Evolutionary conservation across 179 eudicot genomes (phyloP).

Genomic region (Corrigiola litoralis): DNA sequence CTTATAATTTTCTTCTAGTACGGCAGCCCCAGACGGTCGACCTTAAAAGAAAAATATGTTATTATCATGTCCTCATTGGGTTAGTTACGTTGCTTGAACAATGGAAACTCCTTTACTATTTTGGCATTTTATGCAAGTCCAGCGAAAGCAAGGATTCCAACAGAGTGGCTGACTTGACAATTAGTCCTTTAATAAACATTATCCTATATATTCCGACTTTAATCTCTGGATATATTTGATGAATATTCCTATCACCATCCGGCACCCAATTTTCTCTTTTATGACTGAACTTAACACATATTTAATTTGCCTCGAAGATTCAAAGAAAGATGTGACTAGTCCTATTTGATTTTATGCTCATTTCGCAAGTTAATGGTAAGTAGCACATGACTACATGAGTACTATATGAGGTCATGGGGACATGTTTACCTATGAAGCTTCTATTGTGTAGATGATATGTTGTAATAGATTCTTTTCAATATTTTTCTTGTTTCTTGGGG

Average conservation of each 20-base stretch:
- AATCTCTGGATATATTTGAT: not conserved
- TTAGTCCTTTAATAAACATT: not conserved
- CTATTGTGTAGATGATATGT: too few relatives aligned
- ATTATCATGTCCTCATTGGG: too few relatives aligned
- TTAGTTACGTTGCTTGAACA: too few relatives aligned
- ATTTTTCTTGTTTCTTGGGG: too few relatives aligned
- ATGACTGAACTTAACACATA: not conserved
- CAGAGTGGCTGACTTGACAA: slow-evolving; percentile 2
- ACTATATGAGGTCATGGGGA: too few relatives aligned
- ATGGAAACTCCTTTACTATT: not conserved
- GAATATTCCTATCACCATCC: slow-evolving; percentile 15
- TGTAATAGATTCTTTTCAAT: too few relatives aligned
- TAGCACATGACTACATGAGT: too few relatives aligned
- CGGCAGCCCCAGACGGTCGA: too few relatives aligned
- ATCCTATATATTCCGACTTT: not conserved
- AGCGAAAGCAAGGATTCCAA: not conserved
- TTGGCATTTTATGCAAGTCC: not conserved
- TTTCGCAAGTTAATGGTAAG: not conserved
- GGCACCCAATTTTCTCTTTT: not conserved
- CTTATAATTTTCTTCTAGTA: too few relatives aligned
- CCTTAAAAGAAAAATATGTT: too few relatives aligned
- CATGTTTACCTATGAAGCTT: too few relatives aligned
- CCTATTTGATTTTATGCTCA: not conserved
- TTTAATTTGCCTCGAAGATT: slow-evolving; percentile 5
- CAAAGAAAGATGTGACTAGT: not conserved